Conservation (phyloP, 176 grass and related monocot species). For the Oryza nivara region DNA sequence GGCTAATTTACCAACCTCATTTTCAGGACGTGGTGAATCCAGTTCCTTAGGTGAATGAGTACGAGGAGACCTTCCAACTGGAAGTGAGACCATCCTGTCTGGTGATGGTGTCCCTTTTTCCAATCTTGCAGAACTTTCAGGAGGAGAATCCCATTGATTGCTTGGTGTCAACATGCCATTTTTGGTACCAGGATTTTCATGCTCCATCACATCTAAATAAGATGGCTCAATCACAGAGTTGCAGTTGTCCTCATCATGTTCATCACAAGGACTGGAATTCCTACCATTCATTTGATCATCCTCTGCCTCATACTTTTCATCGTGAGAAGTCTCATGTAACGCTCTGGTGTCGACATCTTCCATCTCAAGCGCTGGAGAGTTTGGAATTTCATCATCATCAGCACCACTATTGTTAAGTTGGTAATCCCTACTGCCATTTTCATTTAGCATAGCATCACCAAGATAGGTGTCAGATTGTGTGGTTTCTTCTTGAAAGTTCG, state of each 20-base stretch:
- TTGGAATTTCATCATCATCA: constrained; percentile 47
- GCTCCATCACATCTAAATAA: constrained; percentile 39
- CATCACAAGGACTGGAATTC: constrained; percentile 43
- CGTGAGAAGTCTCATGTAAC: constrained; percentile 28
- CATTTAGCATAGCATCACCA: constrained; percentile 60
- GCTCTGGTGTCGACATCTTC: constrained; percentile 39
- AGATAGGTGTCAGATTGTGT: constrained; percentile 49
- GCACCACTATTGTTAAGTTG: constrained; percentile 51
- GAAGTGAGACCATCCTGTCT: constrained; percentile 45
- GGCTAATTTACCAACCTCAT: constrained; percentile 41
- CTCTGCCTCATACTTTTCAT: constrained; percentile 47
- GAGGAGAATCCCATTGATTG: constrained; percentile 41
- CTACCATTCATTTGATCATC: constrained; percentile 53
- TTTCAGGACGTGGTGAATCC: constrained; percentile 34
- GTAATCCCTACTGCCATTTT: constrained; percentile 48
- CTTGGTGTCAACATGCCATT: constrained; percentile 47
- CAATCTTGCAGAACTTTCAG: constrained; percentile 48
- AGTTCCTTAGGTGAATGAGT: constrained; percentile 38
- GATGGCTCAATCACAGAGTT: constrained; percentile 40
- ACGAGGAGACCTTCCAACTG: constrained; percentile 44
- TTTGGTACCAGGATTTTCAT: constrained; percentile 40
- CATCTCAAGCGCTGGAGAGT: constrained; percentile 36
- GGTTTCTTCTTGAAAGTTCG: constrained; percentile 47
- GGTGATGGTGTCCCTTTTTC: constrained; percentile 51
- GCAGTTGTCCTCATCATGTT: constrained; percentile 45